Conservation (phyloP, 306 rosid genomes). For the Ochetophila trinervis region DNA sequence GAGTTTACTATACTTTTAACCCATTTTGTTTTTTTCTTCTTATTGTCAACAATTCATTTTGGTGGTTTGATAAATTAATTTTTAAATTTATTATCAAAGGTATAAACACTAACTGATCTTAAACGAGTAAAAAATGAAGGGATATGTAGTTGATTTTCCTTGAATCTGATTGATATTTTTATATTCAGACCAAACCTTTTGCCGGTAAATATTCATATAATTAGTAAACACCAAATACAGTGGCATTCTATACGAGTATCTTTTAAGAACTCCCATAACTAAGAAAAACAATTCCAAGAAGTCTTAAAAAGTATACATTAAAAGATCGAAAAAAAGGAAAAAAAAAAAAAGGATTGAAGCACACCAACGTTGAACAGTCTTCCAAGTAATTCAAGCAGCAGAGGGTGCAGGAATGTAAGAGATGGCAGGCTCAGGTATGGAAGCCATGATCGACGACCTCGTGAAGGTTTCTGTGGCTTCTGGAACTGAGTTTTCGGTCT, state of each 20-base stretch:
- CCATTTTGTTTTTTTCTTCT: too few relatives aligned
- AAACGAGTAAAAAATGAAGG: too few relatives aligned
- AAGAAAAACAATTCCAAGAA: constrained; percentile 21
- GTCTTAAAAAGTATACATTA: constrained; percentile 2
- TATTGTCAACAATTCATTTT: too few relatives aligned
- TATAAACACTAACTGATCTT: too few relatives aligned
- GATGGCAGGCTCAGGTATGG: constrained; percentile 42
- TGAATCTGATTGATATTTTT: too few relatives aligned
- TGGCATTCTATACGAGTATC: background rate
- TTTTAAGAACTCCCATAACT: constrained; percentile 13
- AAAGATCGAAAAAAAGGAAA: background rate
- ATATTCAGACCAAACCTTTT: background rate
- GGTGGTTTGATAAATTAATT: too few relatives aligned
- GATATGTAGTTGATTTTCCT: too few relatives aligned
- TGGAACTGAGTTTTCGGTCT: constrained; percentile 20
- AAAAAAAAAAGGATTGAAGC: background rate
- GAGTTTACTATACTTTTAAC: too few relatives aligned
- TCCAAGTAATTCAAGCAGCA: constrained; percentile 40
- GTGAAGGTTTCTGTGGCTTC: constrained; percentile 26
- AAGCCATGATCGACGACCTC: constrained; percentile 44
- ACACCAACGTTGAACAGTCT: constrained; percentile 8
- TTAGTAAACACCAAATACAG: background rate
- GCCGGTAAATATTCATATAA: background rate
- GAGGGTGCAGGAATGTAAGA: constrained; percentile 52
- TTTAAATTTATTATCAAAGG: too few relatives aligned